phyloP scores from a whole-genome alignment of 352 stramenopile species.

The Blastocystis sp. region DNA sequence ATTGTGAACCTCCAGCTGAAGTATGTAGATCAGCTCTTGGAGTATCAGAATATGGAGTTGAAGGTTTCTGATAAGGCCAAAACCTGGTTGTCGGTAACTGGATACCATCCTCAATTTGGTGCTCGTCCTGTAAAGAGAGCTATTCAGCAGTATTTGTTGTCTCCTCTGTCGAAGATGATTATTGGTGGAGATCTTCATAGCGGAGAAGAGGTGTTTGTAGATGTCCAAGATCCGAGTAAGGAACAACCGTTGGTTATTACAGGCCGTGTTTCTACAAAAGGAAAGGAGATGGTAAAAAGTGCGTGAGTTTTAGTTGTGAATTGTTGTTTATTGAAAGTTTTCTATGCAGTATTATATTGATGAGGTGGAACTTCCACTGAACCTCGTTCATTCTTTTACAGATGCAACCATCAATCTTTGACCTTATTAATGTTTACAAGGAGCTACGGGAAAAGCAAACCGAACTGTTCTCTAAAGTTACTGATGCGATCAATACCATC shows the following conservation, averaged over 20 bases:
- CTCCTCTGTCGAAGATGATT: constrained; percentile 77
- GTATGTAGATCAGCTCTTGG: constrained; percentile 82
- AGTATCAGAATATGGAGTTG: constrained; percentile 84
- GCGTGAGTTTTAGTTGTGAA: background rate
- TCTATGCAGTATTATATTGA: background rate
- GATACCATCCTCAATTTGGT: constrained; percentile 92
- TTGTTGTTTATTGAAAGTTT: constrained; percentile 1
- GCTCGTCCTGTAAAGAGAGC: constrained; percentile 90
- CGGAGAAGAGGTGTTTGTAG: constrained; percentile 52
- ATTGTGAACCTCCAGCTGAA: constrained; percentile 92
- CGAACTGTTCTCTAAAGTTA: background rate
- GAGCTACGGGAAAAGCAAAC: background rate
- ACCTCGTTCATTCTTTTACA: background rate
- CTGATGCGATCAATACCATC: background rate
- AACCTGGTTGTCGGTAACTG: constrained; percentile 84
- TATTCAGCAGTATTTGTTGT: constrained; percentile 92
- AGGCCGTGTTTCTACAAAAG: background rate
- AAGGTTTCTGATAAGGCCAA: constrained; percentile 83
- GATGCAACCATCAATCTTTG: constrained; percentile 1
- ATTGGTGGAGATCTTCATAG: constrained; percentile 34
- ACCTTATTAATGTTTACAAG: background rate
- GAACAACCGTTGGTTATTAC: constrained; percentile 25
- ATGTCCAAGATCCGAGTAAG: background rate
- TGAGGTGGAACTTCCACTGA: background rate
- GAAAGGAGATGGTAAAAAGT: constrained; percentile 45